Evolutionary conservation across 108 stramenopile genomes (phyloP), one percentile per base, ranked within the genome.

Genomic region (Tribonema minus): DNA sequence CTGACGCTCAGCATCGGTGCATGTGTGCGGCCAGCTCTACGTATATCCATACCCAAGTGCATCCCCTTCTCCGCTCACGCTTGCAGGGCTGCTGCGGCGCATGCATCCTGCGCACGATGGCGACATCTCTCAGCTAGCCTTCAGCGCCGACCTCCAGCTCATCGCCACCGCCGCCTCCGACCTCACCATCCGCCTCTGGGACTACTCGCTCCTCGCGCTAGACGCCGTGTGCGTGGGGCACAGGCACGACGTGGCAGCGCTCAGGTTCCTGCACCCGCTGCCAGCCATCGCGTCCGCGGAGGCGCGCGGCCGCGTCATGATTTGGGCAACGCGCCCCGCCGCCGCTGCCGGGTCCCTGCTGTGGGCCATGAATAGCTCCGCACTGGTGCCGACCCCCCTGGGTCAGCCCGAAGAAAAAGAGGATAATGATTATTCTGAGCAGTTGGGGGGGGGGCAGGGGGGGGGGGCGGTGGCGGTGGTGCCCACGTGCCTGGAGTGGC

Each of bases 131-230:
- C 63, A 46, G 31, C 35, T 75, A 64, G 64, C 40, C 27, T 61
- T 37, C 30, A 66, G 64, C 5, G 28, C 64, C 3, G 33, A 31
- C 7, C 74, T 75, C 25, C 64, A 64, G 34, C 74, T 75, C 26
- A 33, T 75, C 15, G 74, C 64, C 1, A 75, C 74, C 20, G 61
- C 74, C 0, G 40, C 74, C 0, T 41, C 37, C 41, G 74, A 75
- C 31, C 74, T 75, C 46, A 75, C 74, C 20, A 64, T 75, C 2
- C 40, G 74, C 40, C 3, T 75, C 4, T 75, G 74, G 74, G 74
- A 75, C 64, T 75, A 75, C 33, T 39, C 37, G 0, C 39, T 75
- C 12, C 74, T 75, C 34, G 33, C 41, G 27, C 74, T 75, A 33
- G 74, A 75, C 64, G 74, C 64, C 3, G 74, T 75, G 37, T 41